phyloP scores from a whole-genome alignment of 202 grass and related monocot species.

The Hordeum pubiflorum region DNA sequence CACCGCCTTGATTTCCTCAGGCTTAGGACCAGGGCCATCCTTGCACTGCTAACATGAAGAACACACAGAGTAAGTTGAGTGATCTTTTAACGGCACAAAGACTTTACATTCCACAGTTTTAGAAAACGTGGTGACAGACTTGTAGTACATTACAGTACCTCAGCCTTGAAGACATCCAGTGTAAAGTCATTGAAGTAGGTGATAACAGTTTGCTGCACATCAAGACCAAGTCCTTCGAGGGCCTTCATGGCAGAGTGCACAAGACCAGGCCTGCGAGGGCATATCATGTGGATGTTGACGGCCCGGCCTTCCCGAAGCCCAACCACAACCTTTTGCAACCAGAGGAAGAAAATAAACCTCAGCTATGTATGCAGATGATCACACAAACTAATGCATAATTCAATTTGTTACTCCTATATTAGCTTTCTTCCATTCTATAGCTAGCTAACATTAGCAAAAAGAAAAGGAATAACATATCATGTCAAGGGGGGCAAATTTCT shows the following conservation, averaged over 20 bases:
- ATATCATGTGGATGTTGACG: slow-evolving; percentile 94
- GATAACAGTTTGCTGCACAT: slow-evolving; percentile 86
- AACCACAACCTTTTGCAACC: slow-evolving; percentile 63
- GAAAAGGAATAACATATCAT: not conserved
- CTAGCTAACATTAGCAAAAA: not conserved
- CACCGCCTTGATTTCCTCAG: slow-evolving; percentile 78
- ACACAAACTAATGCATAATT: not conserved
- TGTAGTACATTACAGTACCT: slow-evolving; percentile 37
- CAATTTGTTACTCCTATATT: too few relatives aligned
- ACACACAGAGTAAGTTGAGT: not conserved
- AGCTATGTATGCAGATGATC: not conserved
- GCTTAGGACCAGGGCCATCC: slow-evolving; percentile 48
- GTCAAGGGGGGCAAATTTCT: slow-evolving; percentile 24
- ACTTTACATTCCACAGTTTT: not conserved
- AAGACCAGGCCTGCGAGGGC: slow-evolving; percentile 69
- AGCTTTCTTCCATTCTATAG: not conserved
- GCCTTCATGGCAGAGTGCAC: slow-evolving; percentile 76
- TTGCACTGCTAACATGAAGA: slow-evolving; percentile 49
- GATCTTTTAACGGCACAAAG: not conserved
- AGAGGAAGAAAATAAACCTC: not conserved
- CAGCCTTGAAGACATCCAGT: slow-evolving; percentile 83
- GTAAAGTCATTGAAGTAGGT: slow-evolving; percentile 95
- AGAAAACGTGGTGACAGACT: not conserved
- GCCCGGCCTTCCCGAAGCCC: slow-evolving; percentile 70
- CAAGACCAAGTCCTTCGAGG: slow-evolving; percentile 67